phyloP scores from a whole-genome alignment of 1,139 yeast genomes.

The Candida sp. region DNA sequence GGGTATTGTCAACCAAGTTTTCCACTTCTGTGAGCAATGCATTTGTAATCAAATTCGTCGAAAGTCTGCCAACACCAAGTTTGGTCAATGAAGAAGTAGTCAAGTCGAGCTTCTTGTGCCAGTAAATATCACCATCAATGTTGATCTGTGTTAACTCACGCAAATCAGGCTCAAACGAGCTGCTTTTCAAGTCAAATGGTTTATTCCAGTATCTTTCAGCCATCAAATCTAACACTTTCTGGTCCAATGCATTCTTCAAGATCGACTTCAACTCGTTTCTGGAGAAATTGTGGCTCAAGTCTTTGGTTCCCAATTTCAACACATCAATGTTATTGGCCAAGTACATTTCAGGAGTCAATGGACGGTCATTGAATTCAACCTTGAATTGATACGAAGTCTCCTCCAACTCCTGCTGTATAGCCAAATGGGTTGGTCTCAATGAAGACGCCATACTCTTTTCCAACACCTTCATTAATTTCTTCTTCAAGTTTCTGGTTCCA shows the following conservation, averaged over 20 bases:
- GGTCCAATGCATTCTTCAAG: constrained; percentile 86
- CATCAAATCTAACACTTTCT: constrained; percentile 79
- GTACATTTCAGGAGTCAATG: constrained; percentile 91
- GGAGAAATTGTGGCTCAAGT: constrained; percentile 81
- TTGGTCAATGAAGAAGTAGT: constrained; percentile 87
- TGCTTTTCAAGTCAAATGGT: constrained; percentile 37
- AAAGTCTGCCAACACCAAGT: constrained; percentile 89
- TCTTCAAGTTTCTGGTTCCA: constrained; percentile 78
- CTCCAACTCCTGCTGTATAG: constrained; percentile 90
- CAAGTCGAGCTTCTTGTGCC: constrained; percentile 89
- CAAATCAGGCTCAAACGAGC: constrained; percentile 50
- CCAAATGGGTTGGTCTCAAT: constrained; percentile 82
- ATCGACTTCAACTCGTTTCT: constrained; percentile 82
- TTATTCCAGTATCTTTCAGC: constrained; percentile 95
- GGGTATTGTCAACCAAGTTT: constrained; percentile 72
- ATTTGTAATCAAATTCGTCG: constrained; percentile 83
- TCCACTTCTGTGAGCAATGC: constrained; percentile 81
- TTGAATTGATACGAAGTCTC: constrained; percentile 93
- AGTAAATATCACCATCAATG: constrained; percentile 73
- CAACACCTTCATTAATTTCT: constrained; percentile 81
- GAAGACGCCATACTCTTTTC: constrained; percentile 93
- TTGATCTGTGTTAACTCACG: constrained; percentile 54
- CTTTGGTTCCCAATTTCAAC: constrained; percentile 86
- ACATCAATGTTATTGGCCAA: constrained; percentile 91
- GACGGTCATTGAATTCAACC: constrained; percentile 95